phyloP scores from a whole-genome alignment of 2,329 filamentous ascomycete genomes.

The Ophiognomonia clavigignenti-juglandacearum region DNA sequence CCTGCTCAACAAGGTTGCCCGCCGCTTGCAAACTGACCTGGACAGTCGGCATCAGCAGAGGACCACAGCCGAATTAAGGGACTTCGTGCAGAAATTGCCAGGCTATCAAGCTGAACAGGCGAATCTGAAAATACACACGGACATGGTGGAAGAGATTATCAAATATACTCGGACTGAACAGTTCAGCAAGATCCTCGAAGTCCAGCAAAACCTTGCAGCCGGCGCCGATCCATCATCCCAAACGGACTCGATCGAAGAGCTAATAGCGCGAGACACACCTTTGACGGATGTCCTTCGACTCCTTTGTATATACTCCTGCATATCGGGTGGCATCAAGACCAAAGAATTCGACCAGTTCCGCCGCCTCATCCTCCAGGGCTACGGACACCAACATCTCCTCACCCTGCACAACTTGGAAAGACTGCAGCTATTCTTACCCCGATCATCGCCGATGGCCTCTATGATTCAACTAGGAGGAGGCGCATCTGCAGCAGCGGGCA shows the following conservation, averaged over 20 bases:
- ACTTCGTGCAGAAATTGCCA: slow-evolving; percentile 91
- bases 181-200: slow-evolving; percentile 83
- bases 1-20: slow-evolving; percentile 83
- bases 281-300: slow-evolving; percentile 78
- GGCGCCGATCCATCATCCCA: slow-evolving; percentile 85
- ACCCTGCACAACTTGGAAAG: slow-evolving; percentile 87
- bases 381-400: slow-evolving; percentile 90
- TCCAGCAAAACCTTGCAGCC: slow-evolving; percentile 92
- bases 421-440: slow-evolving; percentile 76
- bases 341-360: slow-evolving; percentile 89
- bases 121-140: slow-evolving; percentile 86
- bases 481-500: slow-evolving; percentile 49
- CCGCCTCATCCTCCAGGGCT: slow-evolving; percentile 81
- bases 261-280: slow-evolving; percentile 84
- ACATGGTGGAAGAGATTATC: slow-evolving; percentile 90
- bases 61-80: slow-evolving; percentile 83
- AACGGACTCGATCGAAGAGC: slow-evolving; percentile 85
- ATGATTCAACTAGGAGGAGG: slow-evolving; percentile 73
- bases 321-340: slow-evolving; percentile 80
- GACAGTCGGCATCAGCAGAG: slow-evolving; percentile 85
- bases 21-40: slow-evolving; percentile 79
- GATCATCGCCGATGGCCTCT: slow-evolving; percentile 71
- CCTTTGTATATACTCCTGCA: slow-evolving; percentile 85
- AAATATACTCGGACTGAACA: slow-evolving; percentile 85
- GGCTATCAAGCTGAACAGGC: slow-evolving; percentile 91